phyloP scores from a whole-genome alignment of 2,329 filamentous ascomycete species.

The Dactylellina drechsleri region DNA sequence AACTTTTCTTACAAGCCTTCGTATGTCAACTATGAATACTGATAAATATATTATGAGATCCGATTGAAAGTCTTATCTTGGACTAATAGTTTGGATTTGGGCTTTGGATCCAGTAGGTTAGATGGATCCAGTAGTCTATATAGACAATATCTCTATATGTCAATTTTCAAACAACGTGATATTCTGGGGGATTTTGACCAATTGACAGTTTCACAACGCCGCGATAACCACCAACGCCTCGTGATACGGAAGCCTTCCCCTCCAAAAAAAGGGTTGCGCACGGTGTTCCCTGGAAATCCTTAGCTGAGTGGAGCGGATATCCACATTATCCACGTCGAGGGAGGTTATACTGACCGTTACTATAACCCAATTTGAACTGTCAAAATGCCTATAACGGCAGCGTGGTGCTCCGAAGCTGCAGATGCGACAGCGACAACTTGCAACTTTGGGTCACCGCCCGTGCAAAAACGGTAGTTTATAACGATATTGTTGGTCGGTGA shows the following conservation, averaged over 20 bases:
- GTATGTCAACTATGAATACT: no score
- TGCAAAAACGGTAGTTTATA: neutral
- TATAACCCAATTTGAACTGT: neutral
- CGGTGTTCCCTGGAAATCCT: neutral
- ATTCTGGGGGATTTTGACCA: neutral
- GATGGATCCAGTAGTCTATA: neutral
- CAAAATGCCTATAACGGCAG: neutral
- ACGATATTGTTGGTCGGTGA: constrained; percentile 6
- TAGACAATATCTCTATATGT: neutral
- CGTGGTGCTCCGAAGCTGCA: neutral
- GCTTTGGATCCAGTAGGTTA: no score
- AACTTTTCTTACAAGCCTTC: no score
- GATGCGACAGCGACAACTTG: constrained; percentile 7
- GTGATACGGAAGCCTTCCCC: neutral
- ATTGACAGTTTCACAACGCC: constrained; percentile 5
- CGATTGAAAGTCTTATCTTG: no score
- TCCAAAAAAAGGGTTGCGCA: neutral
- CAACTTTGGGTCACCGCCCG: constrained; percentile 1
- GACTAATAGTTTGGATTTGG: no score
- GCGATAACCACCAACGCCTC: neutral
- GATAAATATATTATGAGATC: no score
- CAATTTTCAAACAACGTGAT: neutral
- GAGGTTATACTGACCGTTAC: neutral
- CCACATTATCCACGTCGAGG: constrained; percentile 9
- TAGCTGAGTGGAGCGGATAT: neutral